A percentile compares a stretch with the other conserved stretches of the same genome.
Evolutionary conservation across 1,139 yeast species (phyloP).

Genomic region (Keqinozyma sinolaborantium): DNA sequence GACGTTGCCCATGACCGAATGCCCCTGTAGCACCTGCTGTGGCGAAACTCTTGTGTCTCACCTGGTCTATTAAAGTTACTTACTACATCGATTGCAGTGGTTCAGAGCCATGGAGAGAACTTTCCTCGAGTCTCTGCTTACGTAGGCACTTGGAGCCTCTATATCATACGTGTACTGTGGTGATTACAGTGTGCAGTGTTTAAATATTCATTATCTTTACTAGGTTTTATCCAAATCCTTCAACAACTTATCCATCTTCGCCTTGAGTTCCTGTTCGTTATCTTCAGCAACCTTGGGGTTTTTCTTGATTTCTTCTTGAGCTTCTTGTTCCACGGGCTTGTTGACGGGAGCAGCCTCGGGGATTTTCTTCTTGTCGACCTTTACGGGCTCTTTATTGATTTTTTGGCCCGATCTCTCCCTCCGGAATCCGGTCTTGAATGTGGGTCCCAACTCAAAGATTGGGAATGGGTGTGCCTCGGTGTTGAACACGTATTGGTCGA

Average conservation of each 20-base stretch:
- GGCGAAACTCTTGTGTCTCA: too few species aligned
- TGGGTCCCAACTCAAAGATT: slow-evolving; percentile 50
- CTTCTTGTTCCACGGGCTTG: slow-evolving; percentile 36
- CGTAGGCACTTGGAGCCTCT: too few species aligned
- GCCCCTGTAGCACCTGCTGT: too few species aligned
- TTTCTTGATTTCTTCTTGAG: slow-evolving; percentile 31
- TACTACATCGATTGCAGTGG: too few species aligned
- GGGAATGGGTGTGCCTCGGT: slow-evolving; percentile 96
- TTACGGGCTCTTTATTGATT: slow-evolving; percentile 14
- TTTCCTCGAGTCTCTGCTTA: too few species aligned
- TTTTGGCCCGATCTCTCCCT: slow-evolving; percentile 20
- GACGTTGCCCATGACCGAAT: too few species aligned
- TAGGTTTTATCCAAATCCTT: slow-evolving; percentile 11
- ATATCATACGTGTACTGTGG: too few species aligned
- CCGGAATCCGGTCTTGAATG: slow-evolving; percentile 66
- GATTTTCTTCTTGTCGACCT: slow-evolving; percentile 26
- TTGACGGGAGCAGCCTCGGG: slow-evolving; percentile 46
- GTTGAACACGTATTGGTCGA: slow-evolving; percentile 74
- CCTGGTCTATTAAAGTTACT: too few species aligned
- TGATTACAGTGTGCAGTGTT: too few species aligned
- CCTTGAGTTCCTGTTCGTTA: slow-evolving; percentile 19
- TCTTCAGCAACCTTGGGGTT: slow-evolving; percentile 28
- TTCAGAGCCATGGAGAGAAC: too few species aligned
- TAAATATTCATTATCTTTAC: too few species aligned
- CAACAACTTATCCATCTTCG: slow-evolving; percentile 22